These are phyloP conservation scores for Nakaseomyces kungkrabaensis DNA, from an alignment of 1,139 yeast species.

Conservation along the genomic window DNA sequence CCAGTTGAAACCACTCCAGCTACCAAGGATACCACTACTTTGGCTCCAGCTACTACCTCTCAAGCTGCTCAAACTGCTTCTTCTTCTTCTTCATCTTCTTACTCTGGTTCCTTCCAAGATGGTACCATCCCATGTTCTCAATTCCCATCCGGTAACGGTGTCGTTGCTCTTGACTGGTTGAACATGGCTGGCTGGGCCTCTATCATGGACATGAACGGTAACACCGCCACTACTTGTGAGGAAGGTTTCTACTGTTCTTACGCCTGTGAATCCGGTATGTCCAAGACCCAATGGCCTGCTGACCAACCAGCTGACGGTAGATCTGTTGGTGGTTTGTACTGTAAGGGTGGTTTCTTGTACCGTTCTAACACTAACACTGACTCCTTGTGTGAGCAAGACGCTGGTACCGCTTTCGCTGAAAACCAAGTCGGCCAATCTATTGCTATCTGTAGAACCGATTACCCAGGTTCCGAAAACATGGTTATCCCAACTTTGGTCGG, in stretches of 20 bases:
- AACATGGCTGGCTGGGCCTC: constrained; percentile 90
- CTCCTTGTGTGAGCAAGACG: constrained; percentile 81
- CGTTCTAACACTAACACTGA: constrained; percentile 55
- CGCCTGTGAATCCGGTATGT: constrained; percentile 94
- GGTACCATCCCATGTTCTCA: constrained; percentile 63
- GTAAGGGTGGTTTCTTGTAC: constrained; percentile 73
- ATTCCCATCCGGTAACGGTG: constrained; percentile 91
- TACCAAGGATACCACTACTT: constrained; percentile 10
- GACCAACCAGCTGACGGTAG: constrained; percentile 78
- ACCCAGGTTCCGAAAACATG: constrained; percentile 99
- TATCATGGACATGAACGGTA: constrained; percentile 51
- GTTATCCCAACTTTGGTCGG: constrained; percentile 76
- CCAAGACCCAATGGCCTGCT: constrained; percentile 94
- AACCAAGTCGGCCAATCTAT: constrained; percentile 56
- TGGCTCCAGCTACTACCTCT: constrained; percentile 12
- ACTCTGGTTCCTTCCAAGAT: constrained; percentile 51
- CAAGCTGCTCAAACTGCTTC: constrained; percentile 3
- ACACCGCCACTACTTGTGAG: constrained; percentile 56
- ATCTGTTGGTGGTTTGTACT: constrained; percentile 80
- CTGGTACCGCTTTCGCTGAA: constrained; percentile 54
- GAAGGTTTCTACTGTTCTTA: constrained; percentile 94
- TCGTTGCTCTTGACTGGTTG: constrained; percentile 69
- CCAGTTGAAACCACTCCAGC: constrained; percentile 16
- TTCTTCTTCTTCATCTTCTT: constrained; percentile 19
- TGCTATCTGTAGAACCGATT: constrained; percentile 93